Base-by-base conservation (phyloP, 208 protist genomes). In the Leishmania braziliensis region DNA sequence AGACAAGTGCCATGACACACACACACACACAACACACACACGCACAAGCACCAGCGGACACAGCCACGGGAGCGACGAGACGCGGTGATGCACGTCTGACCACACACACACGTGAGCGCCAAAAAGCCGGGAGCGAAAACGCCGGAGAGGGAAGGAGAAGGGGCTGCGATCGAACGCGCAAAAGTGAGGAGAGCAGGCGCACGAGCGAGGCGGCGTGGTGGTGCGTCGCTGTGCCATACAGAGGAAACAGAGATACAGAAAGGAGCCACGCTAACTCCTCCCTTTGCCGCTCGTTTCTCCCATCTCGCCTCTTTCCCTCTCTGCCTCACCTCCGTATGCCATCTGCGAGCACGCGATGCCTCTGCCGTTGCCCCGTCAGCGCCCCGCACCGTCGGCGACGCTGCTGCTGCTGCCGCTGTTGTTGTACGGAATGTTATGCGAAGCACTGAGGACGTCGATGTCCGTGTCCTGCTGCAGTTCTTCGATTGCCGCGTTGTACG, bases 401-500 rank as follows among this genome's bases (percentile, higher is more conserved):
- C 2, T 23, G 14, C 39, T 66, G 53, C 3, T 69, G 50, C 26
- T 51, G 76, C 10, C 29, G 73, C 53, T 46, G 26, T 20, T 60
- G 77, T 77, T 83, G 23, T 83, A 78, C 26, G 29, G 54, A 12
- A 80, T 84, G 77, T 83, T 82, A 50, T 85, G 79, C 9, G 86
- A 82, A 43, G 79, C 89, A 14, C 66, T 69, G n/a, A 82, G 58
- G 39, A 94, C 90, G 78, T 92, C 91, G n/a, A 88, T 71, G 73
- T 94, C 91, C 23, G 50, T 74, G 82, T 94, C 91, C 39, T 83
- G 81, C 77, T 90, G 84, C 77, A 94, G 81, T 33, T 72, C 80
- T n/a, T 75, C 65, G 0, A 92, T 83, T 8, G 87, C 89, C 54
- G 85, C 60, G 33, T 89, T 83, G 77, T 92, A 87, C n/a, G 82